Evolutionary conservation across 2,329 filamentous ascomycete species (phyloP), one percentile per base, ranked within the genome.

Genomic region (Zalaria obscura): DNA sequence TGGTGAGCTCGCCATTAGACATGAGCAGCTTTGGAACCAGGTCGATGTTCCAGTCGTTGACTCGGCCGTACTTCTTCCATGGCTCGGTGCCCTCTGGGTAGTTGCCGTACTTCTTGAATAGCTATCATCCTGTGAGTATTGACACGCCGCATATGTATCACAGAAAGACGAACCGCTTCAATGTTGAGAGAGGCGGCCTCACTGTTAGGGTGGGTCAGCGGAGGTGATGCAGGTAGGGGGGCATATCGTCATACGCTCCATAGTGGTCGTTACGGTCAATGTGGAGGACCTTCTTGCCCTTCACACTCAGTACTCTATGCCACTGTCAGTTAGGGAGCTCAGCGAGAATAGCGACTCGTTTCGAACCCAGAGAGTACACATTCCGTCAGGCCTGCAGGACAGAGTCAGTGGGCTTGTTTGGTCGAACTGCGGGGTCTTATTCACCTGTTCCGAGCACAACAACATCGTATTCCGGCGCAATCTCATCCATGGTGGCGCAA

Each of bases 11-110:
- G 64, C 91, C 91, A 49, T 93, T 94, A 46, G 89, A 87, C 88
- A 98, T 96, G 64, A 98, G 77, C 57, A 98, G 80, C 75, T 98
- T 98, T 52, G 91, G 89, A 38, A 98, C 88, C 47, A 98, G 76
- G 62, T 98, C 93, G 65, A 98, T 93, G 73, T 95, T 96, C 91
- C 91, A 98, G 75, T 96, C 89, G 68, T 95, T 95, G 61, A 80
- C 72, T 46, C 91, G 83, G 55, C 89, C 89, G 64, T 95, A 96
- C 67, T 94, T 88, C 73, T 93, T 89, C 91, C 91, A 96, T 51
- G 89, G 88, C 72, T 95, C 84, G 59, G 87, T 80, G 53, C 83
- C 84, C 47, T 73, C 62, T 45, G 68, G 62, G 60, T 78, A 84
- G 71, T 91, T 91, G 62, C 85, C 84, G 64, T 94, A 93, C 65